Conservation (phyloP, 768 basidiomycete species). For the Rhodotorula taiwanensis region DNA sequence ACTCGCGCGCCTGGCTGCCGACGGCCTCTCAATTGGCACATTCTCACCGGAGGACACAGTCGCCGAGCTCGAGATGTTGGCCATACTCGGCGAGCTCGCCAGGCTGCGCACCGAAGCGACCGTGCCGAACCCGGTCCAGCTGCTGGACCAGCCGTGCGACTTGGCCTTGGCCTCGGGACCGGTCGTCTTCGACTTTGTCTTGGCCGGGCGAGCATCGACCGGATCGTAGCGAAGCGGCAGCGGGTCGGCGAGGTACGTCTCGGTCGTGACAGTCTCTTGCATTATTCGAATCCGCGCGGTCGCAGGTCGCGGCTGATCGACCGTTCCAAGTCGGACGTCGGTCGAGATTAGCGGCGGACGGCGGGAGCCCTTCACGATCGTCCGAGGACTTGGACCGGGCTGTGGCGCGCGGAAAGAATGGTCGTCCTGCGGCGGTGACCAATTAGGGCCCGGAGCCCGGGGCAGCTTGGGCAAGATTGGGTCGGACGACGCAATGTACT, state of each 20-base stretch:
- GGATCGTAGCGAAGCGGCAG: background rate
- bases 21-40: too few species aligned
- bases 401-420: background rate
- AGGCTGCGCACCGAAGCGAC: background rate
- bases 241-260: constrained; percentile 2
- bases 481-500: background rate
- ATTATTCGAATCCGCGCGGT: constrained; percentile 19
- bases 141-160: background rate
- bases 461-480: too few species aligned
- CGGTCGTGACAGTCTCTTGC: constrained; percentile 24
- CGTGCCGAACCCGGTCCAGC: constrained; percentile 11
- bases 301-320: background rate
- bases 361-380: background rate
- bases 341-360: background rate
- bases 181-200: background rate
- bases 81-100: constrained; percentile 6
- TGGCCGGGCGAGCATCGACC: background rate
- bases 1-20: background rate
- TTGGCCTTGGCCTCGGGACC: constrained; percentile 1
- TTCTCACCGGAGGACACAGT: too few species aligned
- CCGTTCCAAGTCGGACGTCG: background rate
- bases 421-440: too few species aligned
- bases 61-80: constrained; percentile 9
- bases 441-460: too few species aligned
- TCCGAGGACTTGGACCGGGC: background rate